Evolutionary conservation across 169 alveolate genomes (phyloP), one percentile per base, ranked within the genome.

Genomic region (Plasmodium adleri): DNA sequence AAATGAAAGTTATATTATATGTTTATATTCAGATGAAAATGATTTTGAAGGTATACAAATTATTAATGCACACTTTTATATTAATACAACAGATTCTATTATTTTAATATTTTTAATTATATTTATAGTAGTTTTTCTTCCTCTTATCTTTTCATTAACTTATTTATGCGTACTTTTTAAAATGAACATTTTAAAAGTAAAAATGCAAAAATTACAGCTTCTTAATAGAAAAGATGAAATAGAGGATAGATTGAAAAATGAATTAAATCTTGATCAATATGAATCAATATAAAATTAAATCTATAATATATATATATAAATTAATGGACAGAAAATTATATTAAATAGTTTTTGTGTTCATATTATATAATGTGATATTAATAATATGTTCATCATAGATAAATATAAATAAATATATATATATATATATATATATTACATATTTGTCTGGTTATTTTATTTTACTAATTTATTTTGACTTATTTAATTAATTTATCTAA

Each of bases 21-120:
- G 91, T 68, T 56, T 83, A 67, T 83, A 83, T 72, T 83, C 91
- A 4, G 91, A 83, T 56, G 91, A 83, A 83, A 83, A 83, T 58
- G 91, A 83, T 71, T 83, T 83, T 59, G 86, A 83, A 22, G 91
- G 91, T 3, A 83, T 83, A 74, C 68, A 67, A 54, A 39, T 83
- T 45, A 58, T 49, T 12, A 83, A 70, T 83, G 74, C 26, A 32
- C 91, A 83, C 32, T 83, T 83, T 56, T 83, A 67, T 70, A 68
- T 71, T 28, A 83, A 83, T 59, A 56, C 85, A 5, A 68, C 91
- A 3, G 91, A 83, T 83, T 83, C 91, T 15, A 59, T 83, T 3
- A 71, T 83, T 68, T 20, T 83, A 52, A 83, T 83, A 17, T 68
- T 83, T 32, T 73, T 83, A 24, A 83, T 83, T 17, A 83, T 83